Evolutionary conservation across 441 rosid genomes (phyloP).

Genomic region (Adansonia gregorii): DNA sequence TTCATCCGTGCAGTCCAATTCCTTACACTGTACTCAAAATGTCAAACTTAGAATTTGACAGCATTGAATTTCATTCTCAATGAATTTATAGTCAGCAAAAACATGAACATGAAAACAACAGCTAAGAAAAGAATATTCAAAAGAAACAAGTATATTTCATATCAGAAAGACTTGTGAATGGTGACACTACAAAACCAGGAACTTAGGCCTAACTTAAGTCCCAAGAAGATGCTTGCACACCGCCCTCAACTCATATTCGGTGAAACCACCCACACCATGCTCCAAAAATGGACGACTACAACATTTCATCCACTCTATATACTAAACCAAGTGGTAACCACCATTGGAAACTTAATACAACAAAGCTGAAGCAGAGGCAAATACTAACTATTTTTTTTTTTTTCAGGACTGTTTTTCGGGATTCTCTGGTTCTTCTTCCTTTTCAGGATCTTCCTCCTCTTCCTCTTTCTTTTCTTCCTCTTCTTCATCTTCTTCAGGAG

Average conservation of each 20-base stretch:
- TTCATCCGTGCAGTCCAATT: not conserved
- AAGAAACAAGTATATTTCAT: slow-evolving; percentile 10
- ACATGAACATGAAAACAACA: not conserved
- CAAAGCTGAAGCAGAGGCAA: slow-evolving; percentile 1
- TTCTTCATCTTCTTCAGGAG: slow-evolving; percentile 86
- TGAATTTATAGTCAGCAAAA: not conserved
- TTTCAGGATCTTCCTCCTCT: slow-evolving; percentile 67
- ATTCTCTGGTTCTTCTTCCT: slow-evolving; percentile 56
- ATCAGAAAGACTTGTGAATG: not conserved
- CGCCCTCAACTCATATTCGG: slow-evolving; percentile 6
- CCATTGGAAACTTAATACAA: not conserved
- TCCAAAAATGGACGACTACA: not conserved
- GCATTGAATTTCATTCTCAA: not conserved
- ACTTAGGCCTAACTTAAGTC: not conserved
- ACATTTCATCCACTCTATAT: not conserved
- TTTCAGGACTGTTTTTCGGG: slow-evolving; percentile 51
- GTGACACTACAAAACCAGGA: not conserved
- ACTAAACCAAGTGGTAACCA: not conserved
- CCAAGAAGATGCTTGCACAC: not conserved
- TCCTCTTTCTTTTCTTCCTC: slow-evolving; percentile 73
- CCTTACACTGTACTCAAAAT: not conserved
- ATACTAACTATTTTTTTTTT: slow-evolving; percentile 16
- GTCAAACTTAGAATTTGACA: not conserved
- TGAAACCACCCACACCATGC: not conserved
- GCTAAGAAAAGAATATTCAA: not conserved